Conservation (phyloP, 2,329 filamentous ascomycete species). For the Pseudogymnoascus sp. region DNA sequence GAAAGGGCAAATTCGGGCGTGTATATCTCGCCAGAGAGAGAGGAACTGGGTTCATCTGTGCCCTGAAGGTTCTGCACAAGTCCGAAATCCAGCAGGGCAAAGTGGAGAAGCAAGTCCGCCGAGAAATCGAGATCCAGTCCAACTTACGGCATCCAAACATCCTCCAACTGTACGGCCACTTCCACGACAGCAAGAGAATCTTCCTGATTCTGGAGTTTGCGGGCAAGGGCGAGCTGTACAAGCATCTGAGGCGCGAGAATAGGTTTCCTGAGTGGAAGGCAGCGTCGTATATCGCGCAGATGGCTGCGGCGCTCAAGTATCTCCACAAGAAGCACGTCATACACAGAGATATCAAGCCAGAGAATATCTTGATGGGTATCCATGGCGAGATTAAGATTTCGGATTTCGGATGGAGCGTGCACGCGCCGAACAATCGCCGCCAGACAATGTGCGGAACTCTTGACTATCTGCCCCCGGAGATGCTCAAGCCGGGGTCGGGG, state of each 20-base stretch:
- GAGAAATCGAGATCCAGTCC: constrained; percentile 68
- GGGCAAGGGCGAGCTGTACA: constrained; percentile 65
- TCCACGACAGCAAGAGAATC: constrained; percentile 65
- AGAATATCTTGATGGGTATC: constrained; percentile 92
- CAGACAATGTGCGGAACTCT: constrained; percentile 96
- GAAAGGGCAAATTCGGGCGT: constrained; percentile 67
- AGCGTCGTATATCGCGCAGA: constrained; percentile 65
- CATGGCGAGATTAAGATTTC: constrained; percentile 98
- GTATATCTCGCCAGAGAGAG: constrained; percentile 66
- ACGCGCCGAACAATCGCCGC: constrained; percentile 87
- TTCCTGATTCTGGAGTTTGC: constrained; percentile 69
- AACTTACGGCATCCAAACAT: constrained; percentile 67
- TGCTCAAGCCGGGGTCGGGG: constrained; percentile 73
- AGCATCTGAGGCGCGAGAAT: constrained; percentile 60
- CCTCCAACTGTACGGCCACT: constrained; percentile 61
- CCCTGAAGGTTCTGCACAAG: constrained; percentile 67
- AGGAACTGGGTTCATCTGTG: constrained; percentile 61
- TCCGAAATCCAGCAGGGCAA: constrained; percentile 57
- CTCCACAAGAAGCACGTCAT: constrained; percentile 96
- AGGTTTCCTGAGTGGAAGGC: constrained; percentile 65
- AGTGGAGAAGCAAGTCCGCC: constrained; percentile 64
- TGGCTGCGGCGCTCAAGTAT: constrained; percentile 79
- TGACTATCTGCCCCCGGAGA: constrained; percentile 96
- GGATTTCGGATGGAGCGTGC: constrained; percentile 97
- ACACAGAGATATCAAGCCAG: constrained; percentile 94